Base-by-base conservation (phyloP, 2,329 filamentous ascomycete genomes). In the Xylariaceae sp. region DNA sequence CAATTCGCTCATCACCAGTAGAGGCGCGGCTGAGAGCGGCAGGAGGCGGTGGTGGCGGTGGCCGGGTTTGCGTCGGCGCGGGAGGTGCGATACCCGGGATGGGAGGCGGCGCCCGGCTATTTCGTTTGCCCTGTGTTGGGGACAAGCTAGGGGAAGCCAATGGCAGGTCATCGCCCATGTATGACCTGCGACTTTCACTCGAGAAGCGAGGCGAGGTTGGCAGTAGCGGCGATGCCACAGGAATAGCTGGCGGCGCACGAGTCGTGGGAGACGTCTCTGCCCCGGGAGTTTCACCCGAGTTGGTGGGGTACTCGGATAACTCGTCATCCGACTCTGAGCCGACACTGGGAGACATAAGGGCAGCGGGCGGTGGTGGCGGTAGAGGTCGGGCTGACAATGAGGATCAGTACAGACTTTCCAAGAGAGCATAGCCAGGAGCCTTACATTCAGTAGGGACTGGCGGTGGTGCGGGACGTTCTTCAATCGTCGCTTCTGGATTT, bases 261-360 rank as follows among this genome's bases (percentile, higher is more conserved):
- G 48, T 48, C 16, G 61, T 55, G 19, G 65, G 61, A 19, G 64
- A 62, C 36, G 60, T 61, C 36, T 65, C 62, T 13, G 56, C 58
- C 27, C 59, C 57, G 19, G 65, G 57, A 15, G 63, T 65, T 24
- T 68, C 64, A 14, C 71, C 37, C 54, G 63, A 52, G 48, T 71
- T 61, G 35, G 68, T 63, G 53, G 72, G 56, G 55, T 63, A 62
- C 37, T 69, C 68, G 8, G 84, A 88, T 53, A 88, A 67, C 60
- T 96, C 90, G 59, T 96, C 89, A 52, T 94, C 89, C 30, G 89
- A 92, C 59, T 85, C 86, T 2, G 88, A 94, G 19, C 88, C 88
- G 44, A 83, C 74, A 41, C 81, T 87, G 31, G 80, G 81, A 28
- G 85, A 85, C 33, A 73, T 69, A 12, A 76, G 57, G 30, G 69